Conservation (phyloP, 768 basidiomycete genomes). For the Mycena chlorophos region DNA sequence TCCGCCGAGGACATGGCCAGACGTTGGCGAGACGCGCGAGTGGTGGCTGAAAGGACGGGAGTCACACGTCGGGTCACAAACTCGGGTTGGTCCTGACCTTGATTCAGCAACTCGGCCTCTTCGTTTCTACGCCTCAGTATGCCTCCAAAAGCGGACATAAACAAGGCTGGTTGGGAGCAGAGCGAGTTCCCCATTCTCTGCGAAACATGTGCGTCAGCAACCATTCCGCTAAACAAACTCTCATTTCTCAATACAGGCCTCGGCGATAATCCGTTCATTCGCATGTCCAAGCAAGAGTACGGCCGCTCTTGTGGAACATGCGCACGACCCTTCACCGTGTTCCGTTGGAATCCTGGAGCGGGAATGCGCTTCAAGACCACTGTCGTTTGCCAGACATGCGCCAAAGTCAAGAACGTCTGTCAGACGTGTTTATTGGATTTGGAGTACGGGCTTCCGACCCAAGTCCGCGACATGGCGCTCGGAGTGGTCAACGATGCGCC, state of each 20-base stretch:
- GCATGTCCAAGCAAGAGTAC: constrained; percentile 98
- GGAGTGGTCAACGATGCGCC: constrained; percentile 85
- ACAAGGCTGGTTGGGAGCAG: constrained; percentile 94
- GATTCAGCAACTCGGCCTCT: constrained; percentile 16
- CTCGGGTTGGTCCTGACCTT: no score
- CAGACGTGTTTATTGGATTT: constrained; percentile 97
- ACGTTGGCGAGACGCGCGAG: no score
- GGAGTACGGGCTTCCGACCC: constrained; percentile 93
- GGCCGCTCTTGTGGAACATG: constrained; percentile 97
- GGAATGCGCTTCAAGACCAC: constrained; percentile 96
- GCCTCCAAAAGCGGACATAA: constrained; percentile 87
- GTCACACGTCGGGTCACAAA: no score
- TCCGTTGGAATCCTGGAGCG: constrained; percentile 96
- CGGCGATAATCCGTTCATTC: constrained; percentile 87
- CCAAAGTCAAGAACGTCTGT: constrained; percentile 95
- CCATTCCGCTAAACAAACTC: neutral
- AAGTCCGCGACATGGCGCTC: constrained; percentile 94
- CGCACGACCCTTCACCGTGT: constrained; percentile 93
- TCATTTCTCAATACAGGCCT: constrained; percentile 51
- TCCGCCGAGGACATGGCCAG: no score
- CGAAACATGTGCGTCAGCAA: constrained; percentile 71
- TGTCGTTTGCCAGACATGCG: constrained; percentile 95
- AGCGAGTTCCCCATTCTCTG: constrained; percentile 93
- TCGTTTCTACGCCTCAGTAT: no score
- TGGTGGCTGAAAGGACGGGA: no score